A percentile compares a stretch with the other conserved stretches of the same genome.
Evolutionary conservation across 495 filamentous ascomycete genomes (phyloP).

Genomic region (Schizothecium vesticola): DNA sequence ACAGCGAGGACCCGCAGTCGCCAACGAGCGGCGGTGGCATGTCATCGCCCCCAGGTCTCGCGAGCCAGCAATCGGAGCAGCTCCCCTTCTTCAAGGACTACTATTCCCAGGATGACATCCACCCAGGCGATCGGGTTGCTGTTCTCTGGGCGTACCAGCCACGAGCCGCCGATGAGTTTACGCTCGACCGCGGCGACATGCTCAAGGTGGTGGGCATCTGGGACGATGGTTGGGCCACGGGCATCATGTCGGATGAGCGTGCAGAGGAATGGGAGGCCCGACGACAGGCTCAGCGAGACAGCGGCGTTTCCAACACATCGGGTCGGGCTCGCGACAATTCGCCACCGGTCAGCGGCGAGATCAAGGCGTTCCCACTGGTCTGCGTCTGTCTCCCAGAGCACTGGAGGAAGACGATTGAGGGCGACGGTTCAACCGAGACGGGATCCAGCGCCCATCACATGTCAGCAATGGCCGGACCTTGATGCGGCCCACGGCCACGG

Average conservation of each 20-base stretch:
- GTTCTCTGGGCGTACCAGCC: constrained; percentile 97
- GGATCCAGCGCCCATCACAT: constrained; percentile 42
- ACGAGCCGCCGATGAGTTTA: constrained; percentile 87
- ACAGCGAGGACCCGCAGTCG: constrained; percentile 64
- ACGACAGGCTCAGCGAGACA: constrained; percentile 76
- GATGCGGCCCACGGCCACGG: constrained; percentile 24
- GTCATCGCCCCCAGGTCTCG: constrained; percentile 75
- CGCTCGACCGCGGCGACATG: constrained; percentile 95
- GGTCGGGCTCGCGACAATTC: constrained; percentile 53
- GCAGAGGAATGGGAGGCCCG: constrained; percentile 84
- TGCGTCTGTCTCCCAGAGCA: constrained; percentile 96
- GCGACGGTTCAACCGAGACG: constrained; percentile 60
- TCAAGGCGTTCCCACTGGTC: constrained; percentile 97
- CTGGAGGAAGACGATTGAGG: constrained; percentile 96
- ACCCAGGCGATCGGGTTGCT: constrained; percentile 81
- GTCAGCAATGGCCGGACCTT: constrained; percentile 26
- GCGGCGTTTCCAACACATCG: constrained; percentile 84
- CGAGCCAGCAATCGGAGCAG: constrained; percentile 91
- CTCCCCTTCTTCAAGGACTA: constrained; percentile 96
- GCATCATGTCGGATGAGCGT: constrained; percentile 71
- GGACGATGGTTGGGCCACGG: constrained; percentile 99
- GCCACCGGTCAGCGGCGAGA: constrained; percentile 69
- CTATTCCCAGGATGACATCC: constrained; percentile 95
- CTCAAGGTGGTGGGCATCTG: constrained; percentile 97
- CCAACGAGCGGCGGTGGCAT: constrained; percentile 70